Evolutionary conservation across 805 yeast genomes (phyloP).

Genomic region (Ogataea pini): DNA sequence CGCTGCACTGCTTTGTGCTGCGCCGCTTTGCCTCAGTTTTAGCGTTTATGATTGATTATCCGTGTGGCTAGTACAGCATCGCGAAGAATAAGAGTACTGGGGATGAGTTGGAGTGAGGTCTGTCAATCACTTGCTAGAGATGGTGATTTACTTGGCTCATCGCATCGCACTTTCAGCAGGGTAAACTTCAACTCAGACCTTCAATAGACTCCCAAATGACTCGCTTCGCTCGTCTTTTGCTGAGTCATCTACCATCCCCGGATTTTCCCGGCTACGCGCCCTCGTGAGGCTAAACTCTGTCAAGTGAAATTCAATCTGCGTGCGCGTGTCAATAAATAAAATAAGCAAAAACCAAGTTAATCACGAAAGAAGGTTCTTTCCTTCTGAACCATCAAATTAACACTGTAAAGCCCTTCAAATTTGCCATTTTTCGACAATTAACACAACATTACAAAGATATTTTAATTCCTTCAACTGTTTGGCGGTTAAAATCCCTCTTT

Average conservation of each 20-base stretch:
- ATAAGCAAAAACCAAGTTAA: neutral
- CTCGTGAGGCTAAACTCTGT: neutral
- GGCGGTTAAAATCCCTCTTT: neutral
- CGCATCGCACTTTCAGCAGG: no score
- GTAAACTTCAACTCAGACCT: no score
- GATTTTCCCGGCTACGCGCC: constrained; percentile 1
- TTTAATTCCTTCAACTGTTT: neutral
- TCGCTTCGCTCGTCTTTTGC: neutral
- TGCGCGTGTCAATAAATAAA: neutral
- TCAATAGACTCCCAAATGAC: no score
- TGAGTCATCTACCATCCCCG: neutral
- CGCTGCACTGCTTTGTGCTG: no score
- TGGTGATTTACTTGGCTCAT: no score
- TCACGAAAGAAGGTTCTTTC: neutral
- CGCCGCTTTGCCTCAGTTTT: neutral
- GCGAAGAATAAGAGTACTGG: no score
- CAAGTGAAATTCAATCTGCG: neutral
- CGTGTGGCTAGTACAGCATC: no score
- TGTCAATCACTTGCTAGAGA: no score
- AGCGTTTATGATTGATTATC: neutral
- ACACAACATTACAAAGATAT: no score
- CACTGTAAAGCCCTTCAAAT: neutral
- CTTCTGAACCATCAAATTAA: neutral
- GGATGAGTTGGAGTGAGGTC: no score
- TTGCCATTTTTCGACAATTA: neutral